Base-by-base conservation (phyloP, 208 protist genomes). In the Trypanosomatidae sp. region DNA sequence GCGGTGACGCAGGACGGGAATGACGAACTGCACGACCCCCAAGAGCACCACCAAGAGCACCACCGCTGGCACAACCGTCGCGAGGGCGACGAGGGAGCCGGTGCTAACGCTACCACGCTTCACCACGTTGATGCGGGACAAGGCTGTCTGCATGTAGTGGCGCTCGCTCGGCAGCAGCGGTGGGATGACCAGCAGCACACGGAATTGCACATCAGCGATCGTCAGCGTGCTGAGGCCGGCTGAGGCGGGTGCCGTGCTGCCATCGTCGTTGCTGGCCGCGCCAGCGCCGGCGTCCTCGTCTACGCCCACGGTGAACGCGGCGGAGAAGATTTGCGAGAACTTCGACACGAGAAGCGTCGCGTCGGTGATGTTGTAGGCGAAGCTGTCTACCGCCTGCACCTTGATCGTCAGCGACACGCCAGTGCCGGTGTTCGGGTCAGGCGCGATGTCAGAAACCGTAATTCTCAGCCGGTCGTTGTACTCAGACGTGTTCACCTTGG, bases 311-410 rank as follows among this genome's bases (percentile, higher is more conserved):
- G n/a, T n/a, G n/a, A n/a, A n/a, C n/a, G n/a, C n/a, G n/a, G n/a
- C n/a, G n/a, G n/a, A n/a, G n/a, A n/a, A n/a, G n/a, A n/a, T n/a
- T n/a, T n/a, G n/a, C n/a, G n/a, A n/a, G n/a, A n/a, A n/a, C n/a
- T n/a, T n/a, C n/a, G n/a, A n/a, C n/a, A n/a, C 69, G 17, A 28
- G 12, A 3, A 30, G 44, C 4, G 65, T 76, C 3, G 71, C 73
- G 13, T 15, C 73, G 12, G 71, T 76, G 19, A 70, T 62, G 59
- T 81, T 79, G 75, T 85, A 85, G 65, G 33, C 36, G 56, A 73
- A 71, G 7, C 12, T 33, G 65, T 85, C 80, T 3, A 66, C 22
- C 17, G 72, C 69, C 36, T 77, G 68, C 7, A 75, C 69, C 9
- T 69, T 71, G 12, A 73, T 12, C 0, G 33, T 71, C 25, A 82